Percentiles rank a stretch among this genome's conserved stretches.
phyloP scores from a whole-genome alignment of 1,139 yeast genomes.

The Hemisphaericaspora subhashii region DNA sequence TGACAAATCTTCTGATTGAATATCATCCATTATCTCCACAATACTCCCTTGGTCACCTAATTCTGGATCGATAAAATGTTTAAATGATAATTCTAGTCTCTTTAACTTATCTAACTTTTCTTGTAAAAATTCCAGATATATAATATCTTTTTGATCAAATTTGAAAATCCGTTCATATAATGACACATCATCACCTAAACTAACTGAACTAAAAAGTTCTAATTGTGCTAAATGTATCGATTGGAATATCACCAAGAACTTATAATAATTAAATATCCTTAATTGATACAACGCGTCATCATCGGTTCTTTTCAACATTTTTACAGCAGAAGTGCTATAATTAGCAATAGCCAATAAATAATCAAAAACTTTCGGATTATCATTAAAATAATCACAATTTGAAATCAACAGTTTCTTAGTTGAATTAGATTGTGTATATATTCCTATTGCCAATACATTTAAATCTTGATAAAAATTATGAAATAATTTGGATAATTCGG shows the following conservation, averaged over 20 bases:
- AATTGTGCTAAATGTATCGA: conserved; percentile 37
- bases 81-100: conserved; percentile 27
- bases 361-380: conserved; percentile 36
- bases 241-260: conserved; percentile 34
- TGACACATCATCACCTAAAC: conserved; percentile 29
- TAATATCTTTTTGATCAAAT: conserved; percentile 41
- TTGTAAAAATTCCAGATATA: conserved; percentile 36
- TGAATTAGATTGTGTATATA: conserved; percentile 41
- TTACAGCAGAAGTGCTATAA: conserved; percentile 40
- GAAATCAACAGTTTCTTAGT: conserved; percentile 41
- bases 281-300: conserved; percentile 38
- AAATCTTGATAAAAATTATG: conserved; percentile 38
- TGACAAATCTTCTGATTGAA: conserved; percentile 14
- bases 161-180: conserved; percentile 41
- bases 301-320: conserved; percentile 39
- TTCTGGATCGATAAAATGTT: conserved; percentile 29
- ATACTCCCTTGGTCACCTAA: conserved; percentile 18
- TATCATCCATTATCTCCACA: conserved; percentile 16
- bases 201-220: conserved; percentile 28
- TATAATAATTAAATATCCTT: conserved; percentile 43
- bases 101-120: conserved; percentile 33
- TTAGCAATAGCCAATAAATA: conserved; percentile 47
- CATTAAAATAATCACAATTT: conserved; percentile 27
- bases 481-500: conserved; percentile 36
- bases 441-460: conserved; percentile 32